Percentiles rank a stretch among this genome's conserved stretches.
Evolutionary conservation across 257 asterid genomes (phyloP).

Genomic region (Schizonepeta tenuifolia): DNA sequence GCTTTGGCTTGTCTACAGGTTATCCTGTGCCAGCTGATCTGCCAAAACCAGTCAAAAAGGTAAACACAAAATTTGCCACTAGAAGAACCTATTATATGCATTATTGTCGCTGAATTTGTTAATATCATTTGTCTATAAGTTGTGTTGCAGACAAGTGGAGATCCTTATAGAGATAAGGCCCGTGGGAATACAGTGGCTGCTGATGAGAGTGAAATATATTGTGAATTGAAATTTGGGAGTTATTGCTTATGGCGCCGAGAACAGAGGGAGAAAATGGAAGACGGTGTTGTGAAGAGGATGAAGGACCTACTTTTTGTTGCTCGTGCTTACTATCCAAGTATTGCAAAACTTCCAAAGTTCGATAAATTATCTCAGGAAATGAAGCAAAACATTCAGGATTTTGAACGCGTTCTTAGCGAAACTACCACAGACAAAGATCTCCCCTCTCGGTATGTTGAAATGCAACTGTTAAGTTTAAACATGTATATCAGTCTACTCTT

Average conservation of each 20-base stretch:
- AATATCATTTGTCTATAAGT: constrained; percentile 24
- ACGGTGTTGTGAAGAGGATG: constrained; percentile 83
- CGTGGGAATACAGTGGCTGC: constrained; percentile 39
- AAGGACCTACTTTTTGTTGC: constrained; percentile 97
- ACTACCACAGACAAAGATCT: constrained; percentile 91
- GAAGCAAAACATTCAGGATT: constrained; percentile 95
- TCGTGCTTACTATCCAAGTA: constrained; percentile 96
- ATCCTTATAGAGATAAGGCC: constrained; percentile 36
- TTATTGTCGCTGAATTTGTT: constrained; percentile 24
- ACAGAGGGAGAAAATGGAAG: constrained; percentile 73
- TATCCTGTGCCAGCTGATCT: constrained; percentile 43
- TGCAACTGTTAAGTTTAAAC: constrained; percentile 22
- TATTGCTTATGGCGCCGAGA: constrained; percentile 93
- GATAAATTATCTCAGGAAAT: constrained; percentile 84
- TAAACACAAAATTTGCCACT: constrained; percentile 41
- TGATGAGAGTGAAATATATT: constrained; percentile 62
- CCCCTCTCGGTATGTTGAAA: constrained; percentile 70
- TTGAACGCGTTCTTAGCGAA: constrained; percentile 92
- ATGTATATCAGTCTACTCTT: constrained; percentile 25
- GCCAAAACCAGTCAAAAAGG: constrained; percentile 47
- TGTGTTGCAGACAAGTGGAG: constrained; percentile 50
- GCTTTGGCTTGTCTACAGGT: constrained; percentile 50
- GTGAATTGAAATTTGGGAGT: constrained; percentile 90
- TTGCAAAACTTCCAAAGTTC: constrained; percentile 84
- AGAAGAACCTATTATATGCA: constrained; percentile 21